Evolutionary conservation across 2,329 filamentous ascomycete species (phyloP), one percentile per base, ranked within the genome.

Genomic region (Penicillium sp.): DNA sequence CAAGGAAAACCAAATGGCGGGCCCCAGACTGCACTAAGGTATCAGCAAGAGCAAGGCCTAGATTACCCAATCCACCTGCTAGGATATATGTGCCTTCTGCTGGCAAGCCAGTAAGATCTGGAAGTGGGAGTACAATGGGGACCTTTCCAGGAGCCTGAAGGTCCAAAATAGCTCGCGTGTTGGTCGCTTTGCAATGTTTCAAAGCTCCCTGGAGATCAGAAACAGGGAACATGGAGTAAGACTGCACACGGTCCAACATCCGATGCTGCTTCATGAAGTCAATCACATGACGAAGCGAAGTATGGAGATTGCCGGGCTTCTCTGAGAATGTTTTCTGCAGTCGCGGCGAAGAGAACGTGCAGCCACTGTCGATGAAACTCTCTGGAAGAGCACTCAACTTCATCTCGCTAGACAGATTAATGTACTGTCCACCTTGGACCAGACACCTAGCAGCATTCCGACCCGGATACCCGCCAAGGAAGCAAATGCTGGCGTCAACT

Each of bases 1-100:
- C 58, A 36, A 67, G 61, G 58, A 68, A 66, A 2, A 67, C 58
- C n/a, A 67, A 49, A 41, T 68, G 63, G 3, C 61, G 60, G 17
- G 66, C 63, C 7, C 66, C 65, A 43, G 53, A 59, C 9, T 57
- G 50, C 7, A 57, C 56, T 41, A 68, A 50, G 4, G 57, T 65
- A 12, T 61, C 53, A 7, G 66, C 66, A 29, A 65, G 44, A 9
- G 63, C 59, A 25, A 66, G 57, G 15, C 66, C 66, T 1, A 68
- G 55, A 29, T 61, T 63, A 10, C 66, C 63, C n/a, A 68, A 47
- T 1, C 66, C 66, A 47, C 65, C 65, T 10, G 62, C 63, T 23
- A 68, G 57, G 6, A 68, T 57, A 12, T 66, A 68, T 2, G 66
- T 66, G 10, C 49, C 47, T 27, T 53, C 47, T 12, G 50, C 43